Percentiles rank a stretch among this genome's conserved stretches.
Evolutionary conservation across 192 early-diverging fungal genomes (phyloP).

Genomic region (Diversispora epigaea): DNA sequence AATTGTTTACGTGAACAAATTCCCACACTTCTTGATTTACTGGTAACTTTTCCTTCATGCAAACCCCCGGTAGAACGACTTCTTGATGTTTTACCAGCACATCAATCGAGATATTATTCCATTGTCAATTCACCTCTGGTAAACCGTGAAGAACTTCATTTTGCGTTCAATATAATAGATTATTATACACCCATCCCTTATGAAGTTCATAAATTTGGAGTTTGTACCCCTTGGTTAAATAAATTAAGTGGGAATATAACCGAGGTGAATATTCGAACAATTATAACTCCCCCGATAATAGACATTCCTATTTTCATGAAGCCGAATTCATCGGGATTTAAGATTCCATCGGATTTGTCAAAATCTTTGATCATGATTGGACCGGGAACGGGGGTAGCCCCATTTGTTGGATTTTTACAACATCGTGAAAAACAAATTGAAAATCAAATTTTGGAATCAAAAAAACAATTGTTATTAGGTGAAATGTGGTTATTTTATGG

Average conservation of each 20-base stretch:
- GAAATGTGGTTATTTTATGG: slow-evolving; percentile 80
- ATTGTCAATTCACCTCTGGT: slow-evolving; percentile 69
- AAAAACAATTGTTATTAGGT: slow-evolving; percentile 47
- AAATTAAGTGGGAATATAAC: slow-evolving; percentile 49
- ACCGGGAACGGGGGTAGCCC: slow-evolving; percentile 94
- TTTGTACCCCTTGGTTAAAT: slow-evolving; percentile 85
- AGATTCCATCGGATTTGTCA: slow-evolving; percentile 56
- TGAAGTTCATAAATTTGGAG: slow-evolving; percentile 49
- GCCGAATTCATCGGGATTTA: slow-evolving; percentile 63
- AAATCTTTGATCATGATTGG: slow-evolving; percentile 83
- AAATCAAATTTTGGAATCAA: neutral
- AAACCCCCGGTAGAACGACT: slow-evolving; percentile 66
- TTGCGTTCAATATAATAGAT: slow-evolving; percentile 89
- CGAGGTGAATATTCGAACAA: slow-evolving; percentile 28
- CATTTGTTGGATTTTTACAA: slow-evolving; percentile 87
- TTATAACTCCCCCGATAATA: neutral
- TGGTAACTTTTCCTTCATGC: slow-evolving; percentile 77
- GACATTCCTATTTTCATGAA: slow-evolving; percentile 57
- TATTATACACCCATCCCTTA: slow-evolving; percentile 54
- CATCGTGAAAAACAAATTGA: slow-evolving; percentile 53
- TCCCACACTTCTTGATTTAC: slow-evolving; percentile 79
- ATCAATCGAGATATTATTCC: slow-evolving; percentile 88
- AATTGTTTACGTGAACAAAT: slow-evolving; percentile 63
- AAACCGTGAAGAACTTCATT: slow-evolving; percentile 50
- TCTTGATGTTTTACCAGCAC: slow-evolving; percentile 74